Evolutionary conservation across 805 yeast genomes (phyloP).

Genomic region (Nakazawaea holstii): DNA sequence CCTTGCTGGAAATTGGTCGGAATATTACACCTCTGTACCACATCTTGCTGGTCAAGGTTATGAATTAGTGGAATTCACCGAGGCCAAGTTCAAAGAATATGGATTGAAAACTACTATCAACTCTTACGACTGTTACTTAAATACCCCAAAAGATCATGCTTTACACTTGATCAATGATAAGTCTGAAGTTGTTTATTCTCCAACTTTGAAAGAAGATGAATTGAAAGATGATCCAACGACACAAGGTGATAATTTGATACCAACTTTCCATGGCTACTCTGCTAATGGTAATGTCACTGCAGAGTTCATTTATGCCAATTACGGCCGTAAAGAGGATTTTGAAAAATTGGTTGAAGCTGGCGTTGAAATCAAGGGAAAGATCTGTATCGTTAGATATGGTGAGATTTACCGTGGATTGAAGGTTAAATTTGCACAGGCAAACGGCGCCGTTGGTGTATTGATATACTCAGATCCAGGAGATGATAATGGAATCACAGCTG

Average conservation of each 20-base stretch:
- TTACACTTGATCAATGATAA: conserved; percentile 34
- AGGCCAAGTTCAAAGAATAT: conserved; percentile 48
- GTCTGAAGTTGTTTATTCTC: conserved; percentile 35
- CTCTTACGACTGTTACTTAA: conserved; percentile 53
- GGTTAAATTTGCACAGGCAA: conserved; percentile 60
- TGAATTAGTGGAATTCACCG: conserved; percentile 53
- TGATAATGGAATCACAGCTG: conserved; percentile 35
- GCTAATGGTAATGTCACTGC: conserved; percentile 64
- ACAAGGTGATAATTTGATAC: conserved; percentile 38
- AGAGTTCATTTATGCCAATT: conserved; percentile 51
- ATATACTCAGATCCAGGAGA: conserved; percentile 41
- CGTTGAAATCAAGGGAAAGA: conserved; percentile 41
- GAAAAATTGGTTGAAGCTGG: conserved; percentile 33
- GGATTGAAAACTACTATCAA: conserved; percentile 53
- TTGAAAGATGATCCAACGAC: conserved; percentile 38
- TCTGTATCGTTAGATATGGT: conserved; percentile 58
- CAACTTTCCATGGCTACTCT: conserved; percentile 66
- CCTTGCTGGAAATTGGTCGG: conserved; percentile 48
- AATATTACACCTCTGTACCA: conserved; percentile 43
- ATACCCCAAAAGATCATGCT: conserved; percentile 54
- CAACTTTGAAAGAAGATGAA: conserved; percentile 48
- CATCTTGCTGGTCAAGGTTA: conserved; percentile 55
- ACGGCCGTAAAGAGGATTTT: conserved; percentile 52
- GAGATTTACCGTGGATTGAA: conserved; percentile 61
- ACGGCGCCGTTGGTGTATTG: conserved; percentile 56